A percentile compares a stretch with the other conserved stretches of the same genome.
Evolutionary conservation across 2,329 filamentous ascomycete species (phyloP).

Genomic region (Leptoxyphium fumago): DNA sequence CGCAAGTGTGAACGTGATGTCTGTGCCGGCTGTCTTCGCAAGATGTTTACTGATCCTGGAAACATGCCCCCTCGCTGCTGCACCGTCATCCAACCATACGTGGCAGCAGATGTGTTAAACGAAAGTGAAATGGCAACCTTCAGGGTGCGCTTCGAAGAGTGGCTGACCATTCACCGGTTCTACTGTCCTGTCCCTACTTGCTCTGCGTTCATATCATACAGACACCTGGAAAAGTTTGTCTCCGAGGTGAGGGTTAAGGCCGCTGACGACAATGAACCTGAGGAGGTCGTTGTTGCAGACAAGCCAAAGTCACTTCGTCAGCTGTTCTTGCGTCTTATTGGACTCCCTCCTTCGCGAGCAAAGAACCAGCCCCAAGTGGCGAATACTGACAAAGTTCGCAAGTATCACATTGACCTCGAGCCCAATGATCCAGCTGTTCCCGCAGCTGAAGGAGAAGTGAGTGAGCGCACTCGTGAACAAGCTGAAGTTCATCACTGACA

Average conservation of each 20-base stretch:
- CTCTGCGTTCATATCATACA: slow-evolving; percentile 32
- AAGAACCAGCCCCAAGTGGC: no score
- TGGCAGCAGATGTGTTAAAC: slow-evolving; percentile 22
- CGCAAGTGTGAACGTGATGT: slow-evolving; percentile 16
- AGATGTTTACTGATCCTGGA: slow-evolving; percentile 27
- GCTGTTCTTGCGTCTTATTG: no score
- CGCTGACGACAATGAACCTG: neutral
- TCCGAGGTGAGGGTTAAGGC: neutral
- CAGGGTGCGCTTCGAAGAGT: slow-evolving; percentile 33
- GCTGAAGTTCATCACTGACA: no score
- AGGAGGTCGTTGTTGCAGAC: no score
- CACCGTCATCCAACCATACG: slow-evolving; percentile 27
- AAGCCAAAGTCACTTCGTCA: no score
- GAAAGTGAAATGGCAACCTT: slow-evolving; percentile 23
- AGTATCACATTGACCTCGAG: no score
- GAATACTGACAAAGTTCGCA: no score
- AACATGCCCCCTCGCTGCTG: slow-evolving; percentile 35
- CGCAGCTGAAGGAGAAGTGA: no score
- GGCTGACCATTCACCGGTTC: slow-evolving; percentile 28
- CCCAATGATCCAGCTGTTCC: no score
- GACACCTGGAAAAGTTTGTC: slow-evolving; percentile 11
- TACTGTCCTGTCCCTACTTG: slow-evolving; percentile 36
- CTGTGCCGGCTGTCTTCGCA: slow-evolving; percentile 24
- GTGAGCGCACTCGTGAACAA: no score
- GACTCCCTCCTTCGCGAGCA: no score